Conservation (phyloP, 768 basidiomycete species). For the Naganishia vaughanmartiniae region DNA sequence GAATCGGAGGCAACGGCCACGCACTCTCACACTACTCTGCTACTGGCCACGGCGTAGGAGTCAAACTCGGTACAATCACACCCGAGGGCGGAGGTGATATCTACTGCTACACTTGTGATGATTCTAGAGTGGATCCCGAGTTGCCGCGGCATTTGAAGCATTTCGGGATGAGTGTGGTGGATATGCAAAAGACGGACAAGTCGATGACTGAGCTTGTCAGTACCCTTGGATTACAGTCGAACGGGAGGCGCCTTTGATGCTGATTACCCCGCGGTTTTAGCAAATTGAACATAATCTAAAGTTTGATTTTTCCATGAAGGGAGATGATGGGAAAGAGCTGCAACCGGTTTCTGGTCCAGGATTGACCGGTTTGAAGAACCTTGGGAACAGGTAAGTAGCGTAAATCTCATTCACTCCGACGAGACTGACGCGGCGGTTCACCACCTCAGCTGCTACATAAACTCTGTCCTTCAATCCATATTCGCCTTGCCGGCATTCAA, state of each 20-base stretch:
- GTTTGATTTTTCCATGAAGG: slow-evolving; percentile 88
- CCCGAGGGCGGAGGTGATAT: slow-evolving; percentile 90
- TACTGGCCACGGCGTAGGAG: slow-evolving; percentile 73
- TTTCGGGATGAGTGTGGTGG: slow-evolving; percentile 83
- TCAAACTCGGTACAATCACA: slow-evolving; percentile 94
- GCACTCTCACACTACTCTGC: slow-evolving; percentile 73
- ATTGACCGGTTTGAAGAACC: slow-evolving; percentile 81
- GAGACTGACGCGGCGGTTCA: not conserved
- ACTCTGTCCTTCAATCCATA: slow-evolving; percentile 80
- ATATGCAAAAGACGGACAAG: slow-evolving; percentile 87
- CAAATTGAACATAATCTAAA: slow-evolving; percentile 95
- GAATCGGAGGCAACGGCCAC: slow-evolving; percentile 81
- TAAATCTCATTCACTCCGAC: not conserved
- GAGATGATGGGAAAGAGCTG: slow-evolving; percentile 79
- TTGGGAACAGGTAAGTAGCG: slow-evolving; percentile 73
- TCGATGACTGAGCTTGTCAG: slow-evolving; percentile 89
- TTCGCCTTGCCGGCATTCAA: slow-evolving; percentile 79
- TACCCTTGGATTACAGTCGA: not conserved
- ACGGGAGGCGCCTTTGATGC: slow-evolving; percentile 6
- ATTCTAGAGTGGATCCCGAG: slow-evolving; percentile 73
- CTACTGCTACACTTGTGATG: slow-evolving; percentile 89
- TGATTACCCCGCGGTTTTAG: slow-evolving; percentile 51
- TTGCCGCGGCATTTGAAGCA: slow-evolving; percentile 68
- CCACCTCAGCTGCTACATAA: slow-evolving; percentile 83
- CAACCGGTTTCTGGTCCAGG: slow-evolving; percentile 85